Conservation (phyloP, 2,329 filamentous ascomycete genomes). For the Calonectria leucothoes region DNA sequence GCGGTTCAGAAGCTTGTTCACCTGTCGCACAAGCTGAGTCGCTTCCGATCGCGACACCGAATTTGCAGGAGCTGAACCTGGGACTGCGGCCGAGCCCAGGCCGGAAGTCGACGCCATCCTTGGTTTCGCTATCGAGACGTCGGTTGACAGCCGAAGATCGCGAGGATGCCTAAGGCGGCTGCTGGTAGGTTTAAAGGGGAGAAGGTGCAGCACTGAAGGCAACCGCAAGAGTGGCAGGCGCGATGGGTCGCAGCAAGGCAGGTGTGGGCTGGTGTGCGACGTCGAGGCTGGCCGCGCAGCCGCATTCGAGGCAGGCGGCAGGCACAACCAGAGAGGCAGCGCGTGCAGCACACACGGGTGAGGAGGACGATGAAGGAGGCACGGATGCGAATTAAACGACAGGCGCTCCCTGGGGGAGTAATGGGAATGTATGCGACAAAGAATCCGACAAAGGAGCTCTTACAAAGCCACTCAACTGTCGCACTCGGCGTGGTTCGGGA, state of each 20-base stretch:
- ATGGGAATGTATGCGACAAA: not conserved
- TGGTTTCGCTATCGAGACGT: slow-evolving; percentile 7
- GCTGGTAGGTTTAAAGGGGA: not conserved
- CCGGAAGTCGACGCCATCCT: slow-evolving; percentile 38
- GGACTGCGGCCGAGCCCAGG: slow-evolving; percentile 32
- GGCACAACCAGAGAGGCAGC: slow-evolving; percentile 6
- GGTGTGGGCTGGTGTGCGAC: slow-evolving; percentile 13
- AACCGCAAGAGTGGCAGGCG: not conserved
- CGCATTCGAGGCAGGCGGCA: slow-evolving; percentile 41
- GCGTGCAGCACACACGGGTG: slow-evolving; percentile 13
- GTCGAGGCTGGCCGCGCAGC: slow-evolving; percentile 39
- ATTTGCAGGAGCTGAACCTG: slow-evolving; percentile 32
- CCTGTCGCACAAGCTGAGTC: slow-evolving; percentile 56
- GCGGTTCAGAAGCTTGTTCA: slow-evolving; percentile 63
- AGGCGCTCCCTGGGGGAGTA: not conserved
- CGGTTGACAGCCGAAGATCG: not conserved
- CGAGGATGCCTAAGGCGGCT: slow-evolving; percentile 8
- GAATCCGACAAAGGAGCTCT: not conserved
- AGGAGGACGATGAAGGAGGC: not conserved
- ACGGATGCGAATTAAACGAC: not conserved
- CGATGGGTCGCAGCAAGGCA: slow-evolving; percentile 28
- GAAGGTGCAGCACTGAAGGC: not conserved
- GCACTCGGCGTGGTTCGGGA: slow-evolving; percentile 23
- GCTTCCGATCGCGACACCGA: slow-evolving; percentile 55
- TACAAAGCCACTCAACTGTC: slow-evolving; percentile 26